Evolutionary conservation across 192 early-diverging fungal species (phyloP), one percentile per base, ranked within the genome.

Genomic region (Allomyces macrogynus): DNA sequence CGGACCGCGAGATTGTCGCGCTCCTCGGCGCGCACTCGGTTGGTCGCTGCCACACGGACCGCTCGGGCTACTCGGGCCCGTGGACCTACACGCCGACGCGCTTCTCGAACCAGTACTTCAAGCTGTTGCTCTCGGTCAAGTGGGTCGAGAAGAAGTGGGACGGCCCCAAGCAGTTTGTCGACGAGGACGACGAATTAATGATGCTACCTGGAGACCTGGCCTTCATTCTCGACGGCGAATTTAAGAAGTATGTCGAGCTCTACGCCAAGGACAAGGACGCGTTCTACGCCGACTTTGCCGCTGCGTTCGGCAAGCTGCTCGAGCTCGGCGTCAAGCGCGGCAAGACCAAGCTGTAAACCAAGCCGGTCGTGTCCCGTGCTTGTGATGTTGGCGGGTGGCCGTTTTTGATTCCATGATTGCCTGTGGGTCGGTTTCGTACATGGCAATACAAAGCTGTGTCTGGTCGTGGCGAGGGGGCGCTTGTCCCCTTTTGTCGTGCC

Each of bases 241-340:
- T 91, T 71, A 78, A 76, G 70, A 77, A 81, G 70, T 85, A 81
- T 68, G 83, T 88, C n/a, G 87, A 92, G 66, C 69, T 81, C 57
- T 97, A 97, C 70, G 91, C 92, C 63, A 84, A 88, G 70, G 89
- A 93, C 75, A 71, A 86, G 63, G 77, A 87, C 22, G 74, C 77
- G 64, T 97, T 90, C 85, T 95, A 90, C 80, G 79, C 78, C 27
- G 94, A 97, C 80, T 97, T 97, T 76, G 71, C 89, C 62, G 77
- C 75, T 57, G 91, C 83, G 10, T 92, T 89, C 63, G 68, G 74
- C 67, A 97, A 93, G 81, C 80, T 97, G 32, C 75, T 87, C 62
- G 91, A 95, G 73, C 78, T 93, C 42, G 93, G 92, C 71, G 84
- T 89, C 42, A 70, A 79, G 64, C 49, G 49, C 49, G 25, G 3